Conservation (phyloP, 805 yeast genomes). For the Candida vartiovaarae region DNA sequence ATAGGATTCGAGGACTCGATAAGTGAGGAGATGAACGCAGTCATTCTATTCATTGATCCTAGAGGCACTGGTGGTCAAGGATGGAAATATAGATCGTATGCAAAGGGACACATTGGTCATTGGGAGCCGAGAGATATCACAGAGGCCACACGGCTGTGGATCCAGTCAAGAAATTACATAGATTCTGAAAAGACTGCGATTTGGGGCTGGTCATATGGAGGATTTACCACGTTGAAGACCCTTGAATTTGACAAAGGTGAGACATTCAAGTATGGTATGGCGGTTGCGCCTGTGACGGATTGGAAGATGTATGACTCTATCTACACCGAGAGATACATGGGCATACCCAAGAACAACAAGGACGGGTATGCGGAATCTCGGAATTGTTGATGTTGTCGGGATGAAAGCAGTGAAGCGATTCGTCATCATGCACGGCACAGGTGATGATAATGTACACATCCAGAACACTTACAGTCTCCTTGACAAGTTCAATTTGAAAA, state of each 20-base stretch:
- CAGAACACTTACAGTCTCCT: slow-evolving; percentile 59
- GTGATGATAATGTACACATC: slow-evolving; percentile 78
- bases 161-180: slow-evolving; percentile 36
- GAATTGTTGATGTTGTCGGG: slow-evolving; percentile 34
- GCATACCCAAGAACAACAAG: slow-evolving; percentile 40
- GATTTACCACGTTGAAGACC: slow-evolving; percentile 68
- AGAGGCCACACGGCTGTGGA: slow-evolving; percentile 42
- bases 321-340: slow-evolving; percentile 76
- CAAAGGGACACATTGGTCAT: slow-evolving; percentile 51
- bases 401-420: slow-evolving; percentile 50
- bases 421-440: slow-evolving; percentile 73
- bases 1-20: slow-evolving; percentile 55
- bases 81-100: slow-evolving; percentile 57
- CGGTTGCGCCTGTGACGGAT: slow-evolving; percentile 82
- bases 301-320: slow-evolving; percentile 73
- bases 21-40: slow-evolving; percentile 48
- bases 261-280: slow-evolving; percentile 66
- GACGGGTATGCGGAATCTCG: slow-evolving; percentile 43
- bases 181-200: slow-evolving; percentile 52
- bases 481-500: slow-evolving; percentile 45
- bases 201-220: slow-evolving; percentile 92
- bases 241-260: slow-evolving; percentile 58
- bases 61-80: slow-evolving; percentile 80
- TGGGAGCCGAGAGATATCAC: slow-evolving; percentile 74
- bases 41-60: slow-evolving; percentile 67